phyloP scores from a whole-genome alignment of 805 yeast species.

The Kodamaea nitidulidarum region DNA sequence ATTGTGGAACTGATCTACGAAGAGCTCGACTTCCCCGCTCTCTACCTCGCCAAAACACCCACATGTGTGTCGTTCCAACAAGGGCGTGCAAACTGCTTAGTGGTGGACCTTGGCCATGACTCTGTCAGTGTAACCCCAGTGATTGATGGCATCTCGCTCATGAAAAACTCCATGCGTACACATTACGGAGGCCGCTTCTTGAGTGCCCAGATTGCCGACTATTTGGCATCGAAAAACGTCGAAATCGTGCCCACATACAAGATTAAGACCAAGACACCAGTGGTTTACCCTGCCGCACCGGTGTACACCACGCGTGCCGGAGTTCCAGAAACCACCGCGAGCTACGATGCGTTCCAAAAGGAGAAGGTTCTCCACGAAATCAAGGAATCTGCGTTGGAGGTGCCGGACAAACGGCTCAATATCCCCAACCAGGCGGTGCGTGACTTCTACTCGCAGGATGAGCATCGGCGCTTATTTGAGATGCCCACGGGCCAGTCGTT shows the following conservation, averaged over 20 bases:
- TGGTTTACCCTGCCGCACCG: slow-evolving; percentile 31
- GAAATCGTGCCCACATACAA: slow-evolving; percentile 39
- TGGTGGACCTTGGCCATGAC: slow-evolving; percentile 84
- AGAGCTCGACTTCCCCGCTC: slow-evolving; percentile 68
- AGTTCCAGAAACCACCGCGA: slow-evolving; percentile 36
- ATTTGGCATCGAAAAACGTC: slow-evolving; percentile 31
- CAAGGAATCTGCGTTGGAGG: slow-evolving; percentile 66
- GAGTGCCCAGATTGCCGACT: slow-evolving; percentile 47
- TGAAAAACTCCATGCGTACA: slow-evolving; percentile 67
- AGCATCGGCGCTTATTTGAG: slow-evolving; percentile 53
- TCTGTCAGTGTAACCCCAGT: slow-evolving; percentile 74
- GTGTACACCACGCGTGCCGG: slow-evolving; percentile 17
- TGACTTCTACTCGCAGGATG: slow-evolving; percentile 26
- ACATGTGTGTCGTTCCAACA: slow-evolving; percentile 84
- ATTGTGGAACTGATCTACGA: slow-evolving; percentile 73
- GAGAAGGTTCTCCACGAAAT: slow-evolving; percentile 61
- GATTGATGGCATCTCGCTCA: slow-evolving; percentile 73
- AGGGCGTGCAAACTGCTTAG: slow-evolving; percentile 82
- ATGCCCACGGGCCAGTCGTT: slow-evolving; percentile 71
- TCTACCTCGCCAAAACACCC: slow-evolving; percentile 77
- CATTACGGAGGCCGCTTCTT: slow-evolving; percentile 70
- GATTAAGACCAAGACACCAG: slow-evolving; percentile 43
- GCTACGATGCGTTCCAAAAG: slow-evolving; percentile 55
- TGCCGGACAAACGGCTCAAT: slow-evolving; percentile 38
- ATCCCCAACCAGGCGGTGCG: slow-evolving; percentile 18